Evolutionary conservation across 2,329 filamentous ascomycete species (phyloP).

Genomic region (Clonostachys rhizophaga): DNA sequence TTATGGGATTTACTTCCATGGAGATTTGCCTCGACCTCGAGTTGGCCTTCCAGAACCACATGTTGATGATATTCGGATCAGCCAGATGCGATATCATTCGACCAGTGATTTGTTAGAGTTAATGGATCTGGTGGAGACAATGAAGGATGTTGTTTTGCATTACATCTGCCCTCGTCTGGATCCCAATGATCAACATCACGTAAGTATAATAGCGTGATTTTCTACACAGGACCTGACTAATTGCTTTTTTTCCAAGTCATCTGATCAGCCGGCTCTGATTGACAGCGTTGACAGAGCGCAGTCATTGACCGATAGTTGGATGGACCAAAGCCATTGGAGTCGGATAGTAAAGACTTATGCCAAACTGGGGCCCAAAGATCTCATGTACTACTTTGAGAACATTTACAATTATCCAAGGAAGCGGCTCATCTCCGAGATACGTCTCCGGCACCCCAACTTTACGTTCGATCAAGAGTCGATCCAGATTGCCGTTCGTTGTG

Average conservation of each 20-base stretch:
- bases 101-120: constrained; percentile 38
- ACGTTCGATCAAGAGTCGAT: constrained; percentile 39
- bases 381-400: constrained; percentile 43
- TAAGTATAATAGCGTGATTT: constrained; percentile 14
- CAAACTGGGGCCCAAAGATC: constrained; percentile 43
- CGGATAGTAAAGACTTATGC: constrained; percentile 37
- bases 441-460: constrained; percentile 32
- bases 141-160: constrained; percentile 35
- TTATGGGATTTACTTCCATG: constrained; percentile 47
- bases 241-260: constrained; percentile 9
- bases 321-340: constrained; percentile 26
- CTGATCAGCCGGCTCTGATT: constrained; percentile 10
- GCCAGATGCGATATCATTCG: constrained; percentile 35
- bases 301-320: constrained; percentile 25
- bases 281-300: constrained; percentile 16
- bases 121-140: constrained; percentile 36
- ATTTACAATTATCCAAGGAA: constrained; percentile 38
- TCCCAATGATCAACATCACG: constrained; percentile 22
- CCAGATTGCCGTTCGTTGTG: constrained; percentile 28
- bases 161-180: constrained; percentile 41
- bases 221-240: neutral
- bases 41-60: constrained; percentile 28
- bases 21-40: constrained; percentile 29
- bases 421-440: constrained; percentile 36
- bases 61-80: constrained; percentile 32